phyloP scores from a whole-genome alignment of 2,329 filamentous ascomycete genomes.

The Talaromyces sp. region DNA sequence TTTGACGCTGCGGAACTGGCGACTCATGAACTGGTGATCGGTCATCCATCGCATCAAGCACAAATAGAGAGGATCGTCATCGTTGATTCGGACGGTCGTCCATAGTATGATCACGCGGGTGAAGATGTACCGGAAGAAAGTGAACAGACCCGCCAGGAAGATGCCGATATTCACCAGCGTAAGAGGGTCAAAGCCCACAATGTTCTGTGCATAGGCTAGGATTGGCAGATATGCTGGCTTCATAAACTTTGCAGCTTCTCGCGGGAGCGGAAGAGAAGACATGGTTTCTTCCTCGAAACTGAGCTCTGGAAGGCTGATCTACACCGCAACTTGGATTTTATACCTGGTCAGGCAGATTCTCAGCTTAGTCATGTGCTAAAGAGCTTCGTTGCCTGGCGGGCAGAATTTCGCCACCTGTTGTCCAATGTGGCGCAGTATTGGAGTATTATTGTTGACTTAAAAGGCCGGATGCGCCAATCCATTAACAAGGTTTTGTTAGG shows the following conservation, averaged over 20 bases:
- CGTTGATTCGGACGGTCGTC: slow-evolving; percentile 44
- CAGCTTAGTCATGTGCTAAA: not conserved
- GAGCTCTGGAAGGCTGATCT: not conserved
- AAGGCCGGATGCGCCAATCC: not conserved
- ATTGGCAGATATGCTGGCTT: slow-evolving; percentile 9
- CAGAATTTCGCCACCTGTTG: not conserved
- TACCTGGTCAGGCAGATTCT: not conserved
- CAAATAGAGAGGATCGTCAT: slow-evolving; percentile 54
- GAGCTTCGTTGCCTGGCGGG: not conserved
- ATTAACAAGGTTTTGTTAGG: too few species aligned
- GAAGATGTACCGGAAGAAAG: slow-evolving; percentile 7
- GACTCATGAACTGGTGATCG: slow-evolving; percentile 47
- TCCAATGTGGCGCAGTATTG: not conserved
- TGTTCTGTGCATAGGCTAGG: slow-evolving; percentile 4
- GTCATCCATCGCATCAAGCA: slow-evolving; percentile 58
- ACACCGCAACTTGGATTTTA: not conserved
- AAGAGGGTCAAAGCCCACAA: slow-evolving; percentile 10
- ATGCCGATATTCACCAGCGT: slow-evolving; percentile 11
- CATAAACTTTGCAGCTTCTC: slow-evolving; percentile 8
- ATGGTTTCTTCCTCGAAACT: not conserved
- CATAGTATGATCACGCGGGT: slow-evolving; percentile 12
- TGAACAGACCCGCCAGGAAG: slow-evolving; percentile 12
- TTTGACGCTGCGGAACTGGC: slow-evolving; percentile 47
- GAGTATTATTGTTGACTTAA: not conserved
- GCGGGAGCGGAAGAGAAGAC: slow-evolving; percentile 5